Conservation (phyloP, 768 basidiomycete species). For the Boletus coccyginus region DNA sequence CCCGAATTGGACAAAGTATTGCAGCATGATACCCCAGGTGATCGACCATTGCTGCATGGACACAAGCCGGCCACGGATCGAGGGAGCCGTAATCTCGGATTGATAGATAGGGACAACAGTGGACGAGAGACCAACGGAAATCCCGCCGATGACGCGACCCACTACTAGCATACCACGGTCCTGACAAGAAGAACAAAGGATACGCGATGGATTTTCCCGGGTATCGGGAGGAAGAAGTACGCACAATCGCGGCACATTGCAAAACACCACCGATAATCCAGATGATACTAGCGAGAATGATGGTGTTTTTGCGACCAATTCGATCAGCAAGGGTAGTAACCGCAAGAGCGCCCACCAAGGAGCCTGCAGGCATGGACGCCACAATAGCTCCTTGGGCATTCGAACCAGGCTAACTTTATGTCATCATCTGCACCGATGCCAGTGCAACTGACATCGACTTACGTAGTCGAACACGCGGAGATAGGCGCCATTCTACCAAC, state of each 20-base stretch:
- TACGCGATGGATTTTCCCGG: neutral
- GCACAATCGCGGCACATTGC: slow-evolving; percentile 57
- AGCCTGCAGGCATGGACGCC: slow-evolving; percentile 75
- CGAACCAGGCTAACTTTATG: slow-evolving; percentile 39
- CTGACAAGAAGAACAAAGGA: slow-evolving; percentile 25
- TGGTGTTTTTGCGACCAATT: slow-evolving; percentile 61
- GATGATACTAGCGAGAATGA: slow-evolving; percentile 64
- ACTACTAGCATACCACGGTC: slow-evolving; percentile 74
- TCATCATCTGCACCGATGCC: slow-evolving; percentile 1
- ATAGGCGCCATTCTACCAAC: slow-evolving; percentile 27
- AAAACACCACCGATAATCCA: slow-evolving; percentile 73
- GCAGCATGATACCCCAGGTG: slow-evolving; percentile 75
- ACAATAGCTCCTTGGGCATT: slow-evolving; percentile 69
- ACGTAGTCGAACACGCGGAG: slow-evolving; percentile 25
- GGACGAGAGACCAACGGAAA: slow-evolving; percentile 65
- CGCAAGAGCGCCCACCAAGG: slow-evolving; percentile 61
- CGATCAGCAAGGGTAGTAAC: slow-evolving; percentile 63
- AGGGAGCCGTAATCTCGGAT: slow-evolving; percentile 68
- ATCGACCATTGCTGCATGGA: slow-evolving; percentile 80
- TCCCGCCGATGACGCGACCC: slow-evolving; percentile 65
- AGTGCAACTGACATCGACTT: neutral
- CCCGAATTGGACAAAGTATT: slow-evolving; percentile 75
- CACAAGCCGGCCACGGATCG: slow-evolving; percentile 72
- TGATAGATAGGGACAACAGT: slow-evolving; percentile 73
- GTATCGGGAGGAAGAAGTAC: slow-evolving; percentile 6